Base-by-base conservation (phyloP, 257 asterid species). In the Pogostemon cablin region DNA sequence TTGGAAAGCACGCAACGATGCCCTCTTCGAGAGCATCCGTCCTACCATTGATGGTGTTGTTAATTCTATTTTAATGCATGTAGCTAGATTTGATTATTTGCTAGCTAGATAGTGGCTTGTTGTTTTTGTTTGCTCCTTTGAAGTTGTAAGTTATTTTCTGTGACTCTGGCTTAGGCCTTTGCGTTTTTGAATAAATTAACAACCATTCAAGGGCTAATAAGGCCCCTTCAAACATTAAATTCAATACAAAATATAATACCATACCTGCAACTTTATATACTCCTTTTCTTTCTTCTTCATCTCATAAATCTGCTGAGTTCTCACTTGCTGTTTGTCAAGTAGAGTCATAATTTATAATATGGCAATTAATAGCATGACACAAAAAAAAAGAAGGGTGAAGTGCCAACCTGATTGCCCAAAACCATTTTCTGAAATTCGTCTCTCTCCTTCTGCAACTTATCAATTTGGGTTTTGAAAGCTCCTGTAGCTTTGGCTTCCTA, bases 211-310 rank as follows among this genome's bases (percentile, higher is more conserved):
- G 41, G 62, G 48, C 65, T 62, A 39, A 43, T 54, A 60, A 7
- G 52, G 20, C 34, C 25, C 25, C 25, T 20, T 20, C 25, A 20
- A 20, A 20, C 10, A 47, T 9, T 47, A 47, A 47, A 47, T 47
- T 20, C 25, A 20, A 20, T 3, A 44, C 3, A 8, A 44, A n/a
- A 15, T 15, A 70, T 55, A 40, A 41, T 47, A 77, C 32, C 77
- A 42, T 38, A 86, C 97, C 92, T 90, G 97, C 75, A 90, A 76
- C 85, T 90, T 92, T 52, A 92, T 82, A 74, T 88, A 92, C 69
- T 92, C 98, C 58, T 88, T 90, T 76, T 92, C 97, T 77, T 90
- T 88, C 81, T 92, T 92, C 96, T 92, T 92, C 96, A 86, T 90
- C 87, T 92, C 98, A 76, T 92, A 86, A 70, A 86, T 82, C 75